A percentile compares a stretch with the other conserved stretches of the same genome.
phyloP scores from a whole-genome alignment of 352 stramenopile genomes.

The Labyrinthula sp. region DNA sequence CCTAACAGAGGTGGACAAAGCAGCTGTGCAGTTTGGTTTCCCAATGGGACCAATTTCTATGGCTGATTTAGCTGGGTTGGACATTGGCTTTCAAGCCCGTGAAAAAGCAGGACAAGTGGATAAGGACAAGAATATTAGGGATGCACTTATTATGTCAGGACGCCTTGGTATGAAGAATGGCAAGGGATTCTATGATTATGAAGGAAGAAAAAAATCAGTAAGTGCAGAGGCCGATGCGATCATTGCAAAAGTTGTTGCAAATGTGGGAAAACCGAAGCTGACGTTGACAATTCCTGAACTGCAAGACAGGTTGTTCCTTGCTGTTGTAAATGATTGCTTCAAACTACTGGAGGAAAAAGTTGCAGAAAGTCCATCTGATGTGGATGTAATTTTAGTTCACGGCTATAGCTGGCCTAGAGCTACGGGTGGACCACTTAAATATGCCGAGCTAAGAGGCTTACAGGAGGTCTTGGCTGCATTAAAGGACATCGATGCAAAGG shows the following conservation, averaged over 20 bases:
- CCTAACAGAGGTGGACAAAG: slow-evolving; percentile 28
- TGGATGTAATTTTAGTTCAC: slow-evolving; percentile 26
- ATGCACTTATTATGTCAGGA: slow-evolving; percentile 7
- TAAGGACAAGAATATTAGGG: slow-evolving; percentile 9
- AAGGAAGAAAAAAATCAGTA: slow-evolving; percentile 27
- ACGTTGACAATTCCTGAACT: too few species aligned
- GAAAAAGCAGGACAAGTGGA: slow-evolving; percentile 9
- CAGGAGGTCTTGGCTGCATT: slow-evolving; percentile 21
- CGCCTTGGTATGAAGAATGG: slow-evolving; percentile 20
- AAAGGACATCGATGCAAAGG: slow-evolving; percentile 4
- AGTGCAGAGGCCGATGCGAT: too few species aligned
- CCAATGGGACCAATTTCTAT: slow-evolving; percentile 48
- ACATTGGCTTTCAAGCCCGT: slow-evolving; percentile 42
- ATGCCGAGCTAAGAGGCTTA: slow-evolving; percentile 8
- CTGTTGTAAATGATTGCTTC: slow-evolving; percentile 30
- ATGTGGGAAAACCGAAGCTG: too few species aligned
- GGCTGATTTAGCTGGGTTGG: slow-evolving; percentile 55
- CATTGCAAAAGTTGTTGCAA: too few species aligned
- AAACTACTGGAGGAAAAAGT: slow-evolving; percentile 30
- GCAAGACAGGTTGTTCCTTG: slow-evolving; percentile 27
- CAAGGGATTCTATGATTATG: slow-evolving; percentile 22
- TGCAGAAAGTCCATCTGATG: slow-evolving; percentile 10
- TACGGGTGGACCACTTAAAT: slow-evolving; percentile 8
- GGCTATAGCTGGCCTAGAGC: slow-evolving; percentile 25
- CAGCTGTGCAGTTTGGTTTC: slow-evolving; percentile 37